Conservation (phyloP, 805 yeast species). For the Saccharomycopsis sp. region DNA sequence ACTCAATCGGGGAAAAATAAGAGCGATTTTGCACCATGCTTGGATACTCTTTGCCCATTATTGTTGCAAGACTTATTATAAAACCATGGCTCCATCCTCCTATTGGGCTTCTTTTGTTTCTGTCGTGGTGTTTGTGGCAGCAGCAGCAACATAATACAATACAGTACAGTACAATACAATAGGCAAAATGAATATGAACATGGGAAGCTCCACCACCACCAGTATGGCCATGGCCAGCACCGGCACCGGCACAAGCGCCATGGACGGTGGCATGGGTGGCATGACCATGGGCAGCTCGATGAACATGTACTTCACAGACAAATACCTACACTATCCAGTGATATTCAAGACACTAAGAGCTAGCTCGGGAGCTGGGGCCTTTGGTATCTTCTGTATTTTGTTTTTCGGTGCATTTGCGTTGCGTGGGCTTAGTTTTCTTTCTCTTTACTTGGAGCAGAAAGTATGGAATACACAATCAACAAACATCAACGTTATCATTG, state of each 20-base stretch:
- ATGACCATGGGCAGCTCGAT: conserved; percentile 32
- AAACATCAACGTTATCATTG: conserved; percentile 21
- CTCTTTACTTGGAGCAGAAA: conserved; percentile 57
- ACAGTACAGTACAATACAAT: too few species aligned
- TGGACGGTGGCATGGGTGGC: conserved; percentile 14
- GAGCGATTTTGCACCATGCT: too few species aligned
- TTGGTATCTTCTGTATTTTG: conserved; percentile 60
- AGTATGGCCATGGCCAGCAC: conserved; percentile 2
- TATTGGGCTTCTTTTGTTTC: too few species aligned
- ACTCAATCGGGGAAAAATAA: too few species aligned
- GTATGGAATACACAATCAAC: conserved; percentile 42
- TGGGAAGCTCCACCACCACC: conserved; percentile 12
- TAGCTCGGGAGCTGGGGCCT: conserved; percentile 47
- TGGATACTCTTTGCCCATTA: too few species aligned
- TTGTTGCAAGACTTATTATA: too few species aligned
- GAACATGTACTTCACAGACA: conserved; percentile 50
- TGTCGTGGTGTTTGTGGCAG: too few species aligned
- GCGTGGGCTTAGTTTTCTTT: conserved; percentile 49
- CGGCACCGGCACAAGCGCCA: conserved; percentile 8
- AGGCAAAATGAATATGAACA: conserved; percentile 20
- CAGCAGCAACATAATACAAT: too few species aligned
- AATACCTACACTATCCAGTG: conserved; percentile 50
- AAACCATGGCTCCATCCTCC: too few species aligned
- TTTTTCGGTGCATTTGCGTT: conserved; percentile 50
- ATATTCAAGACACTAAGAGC: conserved; percentile 50